A percentile compares a stretch with the other conserved stretches of the same genome.
Evolutionary conservation across 768 basidiomycete species (phyloP).

Genomic region (Boletus sp.): DNA sequence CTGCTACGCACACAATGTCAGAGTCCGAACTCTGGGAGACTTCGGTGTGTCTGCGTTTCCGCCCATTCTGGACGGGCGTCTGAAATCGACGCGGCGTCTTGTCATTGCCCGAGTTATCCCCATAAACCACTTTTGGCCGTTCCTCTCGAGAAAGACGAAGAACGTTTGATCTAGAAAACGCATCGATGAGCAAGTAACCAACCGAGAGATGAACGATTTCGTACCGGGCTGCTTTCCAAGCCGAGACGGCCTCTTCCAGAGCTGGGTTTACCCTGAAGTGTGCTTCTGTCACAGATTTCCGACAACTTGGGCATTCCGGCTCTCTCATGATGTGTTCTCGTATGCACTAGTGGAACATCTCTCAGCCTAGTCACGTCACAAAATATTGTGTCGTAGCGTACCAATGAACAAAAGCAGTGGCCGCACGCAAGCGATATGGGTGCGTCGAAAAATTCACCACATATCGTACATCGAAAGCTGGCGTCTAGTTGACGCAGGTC

Average conservation of each 20-base stretch:
- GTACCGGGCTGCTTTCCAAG: conserved; percentile 74
- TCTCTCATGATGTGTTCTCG: conserved; percentile 55
- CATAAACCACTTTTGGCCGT: conserved; percentile 13
- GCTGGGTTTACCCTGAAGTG: conserved; percentile 66
- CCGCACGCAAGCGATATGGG: conserved; percentile 76
- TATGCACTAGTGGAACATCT: conserved; percentile 55
- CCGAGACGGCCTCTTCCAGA: conserved; percentile 66
- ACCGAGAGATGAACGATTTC: conserved; percentile 5
- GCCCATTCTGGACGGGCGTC: conserved; percentile 20
- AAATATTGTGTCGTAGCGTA: conserved; percentile 34
- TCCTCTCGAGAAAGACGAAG: conserved; percentile 41
- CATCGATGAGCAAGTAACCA: neutral
- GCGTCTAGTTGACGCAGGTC: conserved; percentile 64
- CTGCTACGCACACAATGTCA: conserved; percentile 30
- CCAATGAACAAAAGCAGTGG: conserved; percentile 80
- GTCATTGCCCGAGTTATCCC: neutral
- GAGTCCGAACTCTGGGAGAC: conserved; percentile 23
- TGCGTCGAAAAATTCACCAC: conserved; percentile 67
- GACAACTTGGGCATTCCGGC: conserved; percentile 72
- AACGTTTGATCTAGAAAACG: conserved; percentile 39
- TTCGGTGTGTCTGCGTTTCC: conserved; percentile 37
- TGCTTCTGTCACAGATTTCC: conserved; percentile 55
- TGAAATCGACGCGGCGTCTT: conserved; percentile 19
- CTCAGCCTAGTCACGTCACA: conserved; percentile 6
- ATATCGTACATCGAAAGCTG: conserved; percentile 72